Base-by-base conservation (phyloP, 441 rosid species). In the Cnidoscolus chayamansa region DNA sequence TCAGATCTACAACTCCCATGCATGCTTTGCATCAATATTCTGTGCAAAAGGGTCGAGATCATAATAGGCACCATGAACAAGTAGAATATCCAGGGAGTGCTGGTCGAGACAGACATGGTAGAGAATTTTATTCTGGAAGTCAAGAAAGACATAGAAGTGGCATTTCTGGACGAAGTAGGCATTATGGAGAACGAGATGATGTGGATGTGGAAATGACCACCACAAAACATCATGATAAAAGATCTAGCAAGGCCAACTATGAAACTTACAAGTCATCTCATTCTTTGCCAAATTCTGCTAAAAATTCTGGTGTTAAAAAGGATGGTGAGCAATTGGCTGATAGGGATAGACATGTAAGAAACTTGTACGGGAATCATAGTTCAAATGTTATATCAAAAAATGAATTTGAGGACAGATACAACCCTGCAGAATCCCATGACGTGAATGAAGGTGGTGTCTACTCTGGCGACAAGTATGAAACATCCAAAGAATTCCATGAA, bases 321-420 rank as follows among this genome's bases (percentile, higher is more conserved):
- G 73, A 76, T 72, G 60, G 66, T 60, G 55, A 63, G 37, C 81
- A 68, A 45, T 76, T 57, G 49, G 78, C 70, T 71, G 50, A 2
- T 63, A 76, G 76, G 51, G 75, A 77, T 63, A 80, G 76, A 49
- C 67, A 57, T 68, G 73, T 2, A 62, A 83, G 73, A 71, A 76
- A 64, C 65, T 71, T 70, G 30, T 72, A 50, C 48, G 75, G 66
- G 35, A 75, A 78, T 40, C 74, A 70, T 57, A 66, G 67, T 69
- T 72, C 79, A 59, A 75, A 79, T 49, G 45, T 73, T 65, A 31
- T 17, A 56, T 71, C 20, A 17, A 76, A 79, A 57, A 73, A 79
- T 77, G 78, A 74, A 72, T 90, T 90, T 82, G 91, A 83, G 53
- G 96, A 92, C 83, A 81, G 99, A 81, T 91, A 92, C 77, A 81